These are phyloP conservation scores for Sarocladium brachiariae DNA, from an alignment of 2,329 filamentous ascomycete species.

Conservation along the genomic window DNA sequence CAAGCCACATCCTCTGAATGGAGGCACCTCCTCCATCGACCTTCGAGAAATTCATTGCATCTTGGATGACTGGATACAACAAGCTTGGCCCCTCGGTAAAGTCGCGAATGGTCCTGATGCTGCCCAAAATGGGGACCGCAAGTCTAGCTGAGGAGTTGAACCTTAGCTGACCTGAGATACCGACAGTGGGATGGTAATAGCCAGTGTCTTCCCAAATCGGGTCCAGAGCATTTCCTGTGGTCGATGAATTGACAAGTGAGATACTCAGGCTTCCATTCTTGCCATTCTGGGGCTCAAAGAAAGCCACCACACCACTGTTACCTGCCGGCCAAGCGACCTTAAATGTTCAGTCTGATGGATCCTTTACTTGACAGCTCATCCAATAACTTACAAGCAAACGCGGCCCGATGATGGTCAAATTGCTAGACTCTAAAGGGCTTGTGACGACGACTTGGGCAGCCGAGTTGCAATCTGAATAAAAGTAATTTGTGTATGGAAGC, in stretches of 20 bases:
- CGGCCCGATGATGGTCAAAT: slow-evolving; percentile 48
- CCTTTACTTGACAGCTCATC: background rate
- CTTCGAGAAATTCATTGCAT: slow-evolving; percentile 37
- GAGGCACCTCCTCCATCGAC: slow-evolving; percentile 35
- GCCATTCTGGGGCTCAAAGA: slow-evolving; percentile 48
- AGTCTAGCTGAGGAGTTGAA: slow-evolving; percentile 53
- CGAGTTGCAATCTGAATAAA: slow-evolving; percentile 57
- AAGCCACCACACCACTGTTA: slow-evolving; percentile 52
- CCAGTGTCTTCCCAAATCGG: slow-evolving; percentile 31
- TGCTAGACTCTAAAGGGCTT: slow-evolving; percentile 44
- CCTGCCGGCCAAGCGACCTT: slow-evolving; percentile 57
- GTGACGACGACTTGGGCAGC: slow-evolving; percentile 55
- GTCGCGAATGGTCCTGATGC: slow-evolving; percentile 56
- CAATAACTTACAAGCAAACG: slow-evolving; percentile 31
- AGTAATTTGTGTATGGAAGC: slow-evolving; percentile 57
- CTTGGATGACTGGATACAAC: slow-evolving; percentile 46
- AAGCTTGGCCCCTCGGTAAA: slow-evolving; percentile 52
- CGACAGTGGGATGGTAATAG: slow-evolving; percentile 36
- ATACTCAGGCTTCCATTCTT: slow-evolving; percentile 48
- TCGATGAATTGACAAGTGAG: slow-evolving; percentile 41
- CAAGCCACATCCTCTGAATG: slow-evolving; percentile 52
- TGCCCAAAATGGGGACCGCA: slow-evolving; percentile 51
- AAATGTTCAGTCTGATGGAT: slow-evolving; percentile 7
- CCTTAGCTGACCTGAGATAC: slow-evolving; percentile 44
- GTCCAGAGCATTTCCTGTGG: slow-evolving; percentile 33